These are phyloP conservation scores for Articulospora tetracladia DNA, from an alignment of 495 filamentous ascomycete species.

Conservation along the genomic window DNA sequence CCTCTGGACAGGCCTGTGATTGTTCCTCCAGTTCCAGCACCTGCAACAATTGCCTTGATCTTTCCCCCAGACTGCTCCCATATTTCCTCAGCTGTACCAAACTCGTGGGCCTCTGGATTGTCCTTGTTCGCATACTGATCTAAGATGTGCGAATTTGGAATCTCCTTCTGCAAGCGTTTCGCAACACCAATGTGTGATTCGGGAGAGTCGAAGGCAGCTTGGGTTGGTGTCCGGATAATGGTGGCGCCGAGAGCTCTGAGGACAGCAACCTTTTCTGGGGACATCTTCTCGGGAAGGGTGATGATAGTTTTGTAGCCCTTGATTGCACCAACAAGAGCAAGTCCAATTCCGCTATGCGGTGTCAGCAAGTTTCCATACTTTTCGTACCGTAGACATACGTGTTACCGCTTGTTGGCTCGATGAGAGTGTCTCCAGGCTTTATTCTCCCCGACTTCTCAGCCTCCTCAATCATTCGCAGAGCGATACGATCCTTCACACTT, in stretches of 20 bases:
- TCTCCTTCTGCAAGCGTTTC: conserved; percentile 82
- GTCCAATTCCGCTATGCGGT: conserved; percentile 71
- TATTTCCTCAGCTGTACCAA: conserved; percentile 93
- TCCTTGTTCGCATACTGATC: conserved; percentile 93
- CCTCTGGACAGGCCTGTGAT: conserved; percentile 88
- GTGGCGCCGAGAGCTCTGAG: conserved; percentile 90
- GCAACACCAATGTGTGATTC: conserved; percentile 98
- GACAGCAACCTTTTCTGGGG: conserved; percentile 93
- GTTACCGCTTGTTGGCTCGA: conserved; percentile 97
- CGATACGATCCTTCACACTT: conserved; percentile 97
- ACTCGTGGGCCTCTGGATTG: conserved; percentile 92
- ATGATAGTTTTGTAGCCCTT: conserved; percentile 99
- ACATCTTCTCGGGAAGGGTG: conserved; percentile 99
- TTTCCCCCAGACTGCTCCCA: conserved; percentile 87
- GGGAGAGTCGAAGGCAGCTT: conserved; percentile 89
- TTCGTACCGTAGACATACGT: conserved; percentile 51
- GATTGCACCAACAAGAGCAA: conserved; percentile 89
- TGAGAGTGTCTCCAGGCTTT: conserved; percentile 94
- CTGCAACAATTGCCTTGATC: conserved; percentile 82
- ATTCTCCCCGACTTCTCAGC: conserved; percentile 89
- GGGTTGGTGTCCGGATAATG: conserved; percentile 95
- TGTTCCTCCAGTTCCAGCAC: conserved; percentile 93
- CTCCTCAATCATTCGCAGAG: conserved; percentile 95
- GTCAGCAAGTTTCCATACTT: conserved; percentile 16
- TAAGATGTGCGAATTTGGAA: conserved; percentile 93